Conservation (phyloP, 768 basidiomycete species). For the Leccinum arenicola region DNA sequence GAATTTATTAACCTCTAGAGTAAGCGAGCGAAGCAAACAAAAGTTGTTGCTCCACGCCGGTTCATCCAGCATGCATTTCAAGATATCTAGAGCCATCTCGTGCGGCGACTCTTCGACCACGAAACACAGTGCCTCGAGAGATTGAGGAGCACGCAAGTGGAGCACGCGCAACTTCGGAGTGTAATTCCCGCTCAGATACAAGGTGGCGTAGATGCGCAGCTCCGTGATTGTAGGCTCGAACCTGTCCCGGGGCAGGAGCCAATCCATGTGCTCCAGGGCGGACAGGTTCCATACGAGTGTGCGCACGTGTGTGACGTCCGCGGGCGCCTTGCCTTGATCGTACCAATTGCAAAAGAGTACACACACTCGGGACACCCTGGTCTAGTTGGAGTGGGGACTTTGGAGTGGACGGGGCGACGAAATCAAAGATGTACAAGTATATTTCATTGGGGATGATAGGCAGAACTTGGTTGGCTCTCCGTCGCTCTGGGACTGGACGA, state of each 20-base stretch:
- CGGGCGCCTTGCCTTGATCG: neutral
- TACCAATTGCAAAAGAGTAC: neutral
- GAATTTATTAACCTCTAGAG: neutral
- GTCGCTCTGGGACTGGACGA: neutral
- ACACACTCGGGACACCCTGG: neutral
- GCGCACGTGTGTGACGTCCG: neutral
- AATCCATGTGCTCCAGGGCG: neutral
- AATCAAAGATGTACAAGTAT: neutral
- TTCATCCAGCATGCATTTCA: neutral
- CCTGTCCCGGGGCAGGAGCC: neutral
- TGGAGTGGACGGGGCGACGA: neutral
- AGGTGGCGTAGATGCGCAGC: neutral
- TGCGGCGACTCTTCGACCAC: neutral
- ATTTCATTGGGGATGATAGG: neutral
- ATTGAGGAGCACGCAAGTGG: neutral
- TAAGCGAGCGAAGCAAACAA: neutral
- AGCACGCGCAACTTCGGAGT: neutral
- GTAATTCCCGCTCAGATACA: too few relatives aligned
- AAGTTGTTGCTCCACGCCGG: neutral
- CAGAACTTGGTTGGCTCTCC: neutral
- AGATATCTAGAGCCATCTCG: neutral
- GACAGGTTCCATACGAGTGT: neutral
- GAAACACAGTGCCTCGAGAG: neutral
- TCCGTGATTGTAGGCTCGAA: neutral
- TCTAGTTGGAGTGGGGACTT: neutral